Percentiles rank a stretch among this genome's conserved stretches.
phyloP scores from a whole-genome alignment of 495 filamentous ascomycete genomes.

The Penicillium cosmopolitanum region DNA sequence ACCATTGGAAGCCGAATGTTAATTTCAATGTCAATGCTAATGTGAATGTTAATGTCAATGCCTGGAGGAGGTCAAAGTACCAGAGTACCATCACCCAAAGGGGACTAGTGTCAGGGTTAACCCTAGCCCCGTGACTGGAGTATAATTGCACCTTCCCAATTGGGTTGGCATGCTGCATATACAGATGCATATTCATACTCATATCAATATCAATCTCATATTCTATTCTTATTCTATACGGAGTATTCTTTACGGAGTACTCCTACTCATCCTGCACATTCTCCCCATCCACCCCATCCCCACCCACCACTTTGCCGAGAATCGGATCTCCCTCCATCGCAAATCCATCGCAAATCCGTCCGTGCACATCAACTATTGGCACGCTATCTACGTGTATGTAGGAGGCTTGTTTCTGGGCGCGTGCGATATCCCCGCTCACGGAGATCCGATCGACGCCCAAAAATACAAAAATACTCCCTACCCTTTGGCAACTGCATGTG shows the following conservation, averaged over 20 bases:
- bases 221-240: too few species aligned
- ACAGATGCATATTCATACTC: background rate
- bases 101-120: background rate
- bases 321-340: background rate
- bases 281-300: background rate
- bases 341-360: conserved; percentile 1
- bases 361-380: background rate
- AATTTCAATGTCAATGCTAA: too few species aligned
- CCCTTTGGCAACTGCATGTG: background rate
- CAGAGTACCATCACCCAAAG: background rate
- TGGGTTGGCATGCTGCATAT: background rate
- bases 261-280: background rate
- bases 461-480: background rate
- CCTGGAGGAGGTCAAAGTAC: background rate
- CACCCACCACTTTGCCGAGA: background rate
- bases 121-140: background rate
- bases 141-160: background rate
- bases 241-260: too few species aligned
- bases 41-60: too few species aligned
- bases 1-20: too few species aligned
- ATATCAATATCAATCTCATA: too few species aligned
- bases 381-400: background rate
- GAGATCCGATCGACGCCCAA: conserved; percentile 4
- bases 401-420: conserved; percentile 1
- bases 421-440: background rate